Conservation (phyloP, 352 stramenopile genomes). For the Phytophthora boehmeriae region DNA sequence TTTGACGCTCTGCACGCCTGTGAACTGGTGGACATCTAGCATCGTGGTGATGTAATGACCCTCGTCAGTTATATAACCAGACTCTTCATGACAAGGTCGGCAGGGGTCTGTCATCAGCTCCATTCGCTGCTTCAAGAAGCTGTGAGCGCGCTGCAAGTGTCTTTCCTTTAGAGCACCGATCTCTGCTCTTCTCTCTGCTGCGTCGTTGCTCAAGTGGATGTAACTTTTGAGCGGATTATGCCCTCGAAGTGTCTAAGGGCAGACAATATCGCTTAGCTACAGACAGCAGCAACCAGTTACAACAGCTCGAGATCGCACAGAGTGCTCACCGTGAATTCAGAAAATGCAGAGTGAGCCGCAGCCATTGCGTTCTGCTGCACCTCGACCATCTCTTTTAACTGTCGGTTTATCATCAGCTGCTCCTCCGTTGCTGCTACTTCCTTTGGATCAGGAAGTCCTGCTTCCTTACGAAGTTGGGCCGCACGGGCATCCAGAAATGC, state of each 20-base stretch:
- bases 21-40: constrained; percentile 56
- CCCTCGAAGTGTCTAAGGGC: constrained; percentile 21
- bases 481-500: constrained; percentile 34
- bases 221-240: constrained; percentile 33
- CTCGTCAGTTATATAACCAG: constrained; percentile 40
- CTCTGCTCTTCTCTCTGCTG: constrained; percentile 20
- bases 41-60: constrained; percentile 39
- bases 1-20: constrained; percentile 28
- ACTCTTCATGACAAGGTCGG: constrained; percentile 37
- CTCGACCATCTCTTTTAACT: constrained; percentile 27
- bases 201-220: constrained; percentile 31
- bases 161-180: constrained; percentile 38
- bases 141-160: constrained; percentile 33
- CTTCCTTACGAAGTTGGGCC: constrained; percentile 32
- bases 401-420: constrained; percentile 24
- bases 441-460: constrained; percentile 29
- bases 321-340: constrained; percentile 39
- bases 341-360: constrained; percentile 25
- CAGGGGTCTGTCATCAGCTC: constrained; percentile 29
- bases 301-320: constrained; percentile 1
- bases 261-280: neutral
- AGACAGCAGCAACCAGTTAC: neutral
- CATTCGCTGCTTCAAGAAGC: constrained; percentile 38
- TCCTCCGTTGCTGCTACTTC: constrained; percentile 30
- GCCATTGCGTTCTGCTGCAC: constrained; percentile 29